Base-by-base conservation (phyloP, 345 rosid species). In the Eucalyptus marginata region DNA sequence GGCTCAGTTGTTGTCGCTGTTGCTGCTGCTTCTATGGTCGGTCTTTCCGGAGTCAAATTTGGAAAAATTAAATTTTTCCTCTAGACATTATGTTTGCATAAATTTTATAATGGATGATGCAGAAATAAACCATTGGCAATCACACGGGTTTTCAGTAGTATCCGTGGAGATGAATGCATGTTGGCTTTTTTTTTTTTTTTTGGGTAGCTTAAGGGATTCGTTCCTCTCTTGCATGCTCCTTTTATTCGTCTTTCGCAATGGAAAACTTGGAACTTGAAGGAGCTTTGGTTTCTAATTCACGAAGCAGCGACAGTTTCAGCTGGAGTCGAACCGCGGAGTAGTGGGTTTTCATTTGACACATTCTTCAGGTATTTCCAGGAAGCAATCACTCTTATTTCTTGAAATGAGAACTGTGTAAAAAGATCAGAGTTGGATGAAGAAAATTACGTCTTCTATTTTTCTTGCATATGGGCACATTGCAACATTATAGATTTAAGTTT, bases 1-100 rank as follows among this genome's bases (percentile, higher is more conserved):
- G 13, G 62, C 62, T 56, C 13, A 2, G 62, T 8, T 56, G 59
- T 22, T 56, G 62, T 22, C 5, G 13, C 6, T 1, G 62, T 24
- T 56, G 62, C 29, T 2, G 7, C 62, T 56, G 29, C 1, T 56
- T 1, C 62, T 1, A 5, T 10, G 62, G 27, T 56, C 0, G 3
- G 27, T 24, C 3, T 56, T 56, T 22, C 62, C 27, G 6, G 62
- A 17, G 22, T 18, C 56, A 52, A 52, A 52, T 17, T 52, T 7
- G 24, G 22, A 52, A 52, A 52, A 52, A 52, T 18, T 49, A 49
- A 49, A 49, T 3, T 49, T 49, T 3, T 3, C 10, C 7, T 52
- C 56, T 18, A 52, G 56, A 52, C 24, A 52, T 52, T 52, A 52
- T 52, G 10, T 52, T 52, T 52, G 24, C 56, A 52, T 52, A 56